phyloP scores from a whole-genome alignment of 345 rosid genomes.

The Ceriops decandra region DNA sequence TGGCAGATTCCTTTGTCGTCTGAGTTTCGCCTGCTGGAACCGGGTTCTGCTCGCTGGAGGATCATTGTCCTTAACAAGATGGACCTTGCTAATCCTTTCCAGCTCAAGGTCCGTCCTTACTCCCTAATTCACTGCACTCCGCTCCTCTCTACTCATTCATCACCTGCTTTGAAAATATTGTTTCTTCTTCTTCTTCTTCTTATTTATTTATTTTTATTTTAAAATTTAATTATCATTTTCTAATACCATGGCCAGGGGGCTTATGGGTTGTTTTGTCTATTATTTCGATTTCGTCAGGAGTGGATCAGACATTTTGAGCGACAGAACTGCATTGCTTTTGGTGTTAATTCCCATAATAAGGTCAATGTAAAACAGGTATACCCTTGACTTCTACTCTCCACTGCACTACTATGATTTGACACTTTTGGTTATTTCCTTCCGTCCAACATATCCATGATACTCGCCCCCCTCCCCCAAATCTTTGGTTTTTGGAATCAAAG shows the following conservation, averaged over 20 bases:
- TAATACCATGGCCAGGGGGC: background rate
- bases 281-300: constrained; percentile 28
- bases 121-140: too few relatives aligned
- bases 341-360: constrained; percentile 75
- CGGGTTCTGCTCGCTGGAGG: constrained; percentile 25
- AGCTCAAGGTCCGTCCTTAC: constrained; percentile 31
- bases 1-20: constrained; percentile 63
- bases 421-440: too few relatives aligned
- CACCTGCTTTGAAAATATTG: too few relatives aligned
- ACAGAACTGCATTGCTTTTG: constrained; percentile 39
- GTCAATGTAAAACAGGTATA: constrained; percentile 62
- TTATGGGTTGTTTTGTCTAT: background rate
- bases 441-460: too few relatives aligned
- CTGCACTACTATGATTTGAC: background rate
- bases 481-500: too few relatives aligned
- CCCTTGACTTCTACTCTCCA: background rate
- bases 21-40: constrained; percentile 41
- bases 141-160: too few relatives aligned
- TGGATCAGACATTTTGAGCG: constrained; percentile 53
- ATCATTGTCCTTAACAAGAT: constrained; percentile 69
- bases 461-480: background rate
- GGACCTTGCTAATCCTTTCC: constrained; percentile 62
- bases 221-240: background rate
- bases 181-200: background rate
- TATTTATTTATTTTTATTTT: background rate